These are phyloP conservation scores for Myxozyma monticola DNA, from an alignment of 805 yeast genomes.

Conservation along the genomic window DNA sequence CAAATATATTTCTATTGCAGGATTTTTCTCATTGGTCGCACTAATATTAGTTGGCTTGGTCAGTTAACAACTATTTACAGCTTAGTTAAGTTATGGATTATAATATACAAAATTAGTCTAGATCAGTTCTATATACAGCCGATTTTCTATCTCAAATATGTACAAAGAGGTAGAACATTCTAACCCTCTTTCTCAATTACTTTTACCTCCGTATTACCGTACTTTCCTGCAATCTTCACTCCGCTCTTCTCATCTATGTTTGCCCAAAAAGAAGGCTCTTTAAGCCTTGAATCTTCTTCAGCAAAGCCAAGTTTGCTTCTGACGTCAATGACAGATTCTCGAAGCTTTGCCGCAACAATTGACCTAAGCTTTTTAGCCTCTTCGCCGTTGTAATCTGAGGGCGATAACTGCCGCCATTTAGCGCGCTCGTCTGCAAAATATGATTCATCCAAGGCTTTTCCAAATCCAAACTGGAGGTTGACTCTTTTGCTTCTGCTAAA, in stretches of 20 bases:
- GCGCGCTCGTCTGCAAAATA: slow-evolving; percentile 60
- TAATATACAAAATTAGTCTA: no score
- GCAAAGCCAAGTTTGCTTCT: slow-evolving; percentile 39
- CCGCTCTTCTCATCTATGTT: slow-evolving; percentile 61
- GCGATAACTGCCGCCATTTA: slow-evolving; percentile 68
- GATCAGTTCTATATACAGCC: no score
- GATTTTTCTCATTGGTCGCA: no score
- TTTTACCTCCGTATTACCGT: slow-evolving; percentile 36
- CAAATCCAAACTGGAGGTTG: slow-evolving; percentile 64
- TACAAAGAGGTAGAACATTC: background rate
- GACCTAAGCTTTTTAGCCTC: slow-evolving; percentile 69
- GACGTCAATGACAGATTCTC: slow-evolving; percentile 53
- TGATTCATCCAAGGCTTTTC: slow-evolving; percentile 64
- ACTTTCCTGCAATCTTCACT: slow-evolving; percentile 69
- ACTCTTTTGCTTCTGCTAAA: slow-evolving; percentile 31
- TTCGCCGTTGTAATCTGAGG: slow-evolving; percentile 58
- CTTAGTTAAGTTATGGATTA: no score
- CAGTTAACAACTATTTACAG: no score
- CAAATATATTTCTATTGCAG: no score
- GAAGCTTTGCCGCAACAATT: slow-evolving; percentile 63
- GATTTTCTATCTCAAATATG: no score
- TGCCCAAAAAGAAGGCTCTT: slow-evolving; percentile 73
- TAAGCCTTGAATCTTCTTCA: slow-evolving; percentile 69
- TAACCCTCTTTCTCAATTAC: slow-evolving; percentile 25
- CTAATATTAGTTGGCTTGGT: no score